Conservation (phyloP, 179 eudicot genomes). For the Amaranthus tricolor region DNA sequence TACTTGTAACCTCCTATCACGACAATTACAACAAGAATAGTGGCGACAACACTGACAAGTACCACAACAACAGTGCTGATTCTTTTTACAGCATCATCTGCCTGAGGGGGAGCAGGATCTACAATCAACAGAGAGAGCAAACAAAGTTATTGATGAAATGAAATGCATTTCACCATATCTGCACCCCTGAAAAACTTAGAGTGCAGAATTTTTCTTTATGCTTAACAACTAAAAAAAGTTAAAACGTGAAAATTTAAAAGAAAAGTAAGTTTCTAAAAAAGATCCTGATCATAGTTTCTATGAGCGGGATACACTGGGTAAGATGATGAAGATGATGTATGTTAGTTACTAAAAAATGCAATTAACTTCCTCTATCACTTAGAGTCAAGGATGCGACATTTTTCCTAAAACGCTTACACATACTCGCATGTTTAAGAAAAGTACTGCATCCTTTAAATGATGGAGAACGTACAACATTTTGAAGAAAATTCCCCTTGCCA, state of each 20-base stretch:
- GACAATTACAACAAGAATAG: slow-evolving; percentile 38
- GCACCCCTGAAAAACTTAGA: background rate
- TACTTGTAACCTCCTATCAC: slow-evolving; percentile 53
- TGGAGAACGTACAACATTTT: background rate
- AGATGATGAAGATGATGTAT: no score
- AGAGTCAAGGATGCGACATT: no score
- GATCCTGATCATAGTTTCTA: no score
- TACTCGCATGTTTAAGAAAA: no score
- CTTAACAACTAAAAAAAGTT: background rate
- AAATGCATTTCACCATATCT: background rate
- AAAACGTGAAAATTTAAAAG: no score
- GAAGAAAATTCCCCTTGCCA: background rate
- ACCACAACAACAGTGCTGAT: slow-evolving; percentile 36
- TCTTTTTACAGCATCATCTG: slow-evolving; percentile 31
- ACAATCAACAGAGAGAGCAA: slow-evolving; percentile 7
- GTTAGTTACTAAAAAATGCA: no score
- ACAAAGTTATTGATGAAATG: background rate
- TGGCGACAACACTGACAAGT: slow-evolving; percentile 34
- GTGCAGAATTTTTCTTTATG: background rate
- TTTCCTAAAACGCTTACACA: no score
- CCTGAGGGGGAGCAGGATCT: slow-evolving; percentile 34
- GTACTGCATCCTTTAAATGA: no score
- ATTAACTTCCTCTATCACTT: no score
- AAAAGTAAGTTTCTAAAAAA: no score
- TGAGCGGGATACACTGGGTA: no score